Conservation (phyloP, 306 rosid species). For the Gastrolobium villosum region DNA sequence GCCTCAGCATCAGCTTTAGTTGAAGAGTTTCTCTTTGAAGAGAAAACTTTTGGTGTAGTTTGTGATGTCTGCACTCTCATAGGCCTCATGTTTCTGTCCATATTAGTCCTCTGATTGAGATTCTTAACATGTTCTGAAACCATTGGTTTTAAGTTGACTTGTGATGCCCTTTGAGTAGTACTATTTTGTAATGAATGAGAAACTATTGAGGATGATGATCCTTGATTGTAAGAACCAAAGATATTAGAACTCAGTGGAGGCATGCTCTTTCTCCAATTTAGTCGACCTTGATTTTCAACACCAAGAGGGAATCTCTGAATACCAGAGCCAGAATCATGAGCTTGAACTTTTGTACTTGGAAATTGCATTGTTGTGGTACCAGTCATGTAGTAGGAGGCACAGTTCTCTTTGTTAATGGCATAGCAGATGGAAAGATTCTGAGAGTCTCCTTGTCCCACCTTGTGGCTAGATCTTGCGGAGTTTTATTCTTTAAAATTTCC, state of each 20-base stretch:
- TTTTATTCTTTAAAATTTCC: neutral
- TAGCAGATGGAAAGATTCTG: neutral
- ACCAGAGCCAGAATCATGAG: neutral
- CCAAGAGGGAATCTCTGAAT: too few species aligned
- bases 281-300: neutral
- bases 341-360: neutral
- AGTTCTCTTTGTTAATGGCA: neutral
- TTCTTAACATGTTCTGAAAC: neutral
- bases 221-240: neutral
- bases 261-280: neutral
- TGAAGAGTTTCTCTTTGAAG: neutral
- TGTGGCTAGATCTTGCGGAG: neutral
- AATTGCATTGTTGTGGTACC: too few species aligned
- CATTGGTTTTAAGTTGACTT: neutral
- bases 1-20: neutral
- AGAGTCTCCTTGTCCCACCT: slow-evolving; percentile 30
- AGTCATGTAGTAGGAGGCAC: neutral
- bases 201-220: slow-evolving; percentile 2
- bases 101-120: neutral
- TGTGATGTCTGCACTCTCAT: neutral
- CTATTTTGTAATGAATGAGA: neutral
- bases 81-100: neutral
- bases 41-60: neutral
- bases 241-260: neutral
- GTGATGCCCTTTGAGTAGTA: neutral